A percentile compares a stretch with the other conserved stretches of the same genome.
Evolutionary conservation across 176 grass and related monocot genomes (phyloP).

Genomic region (Coix lacrymajobi): DNA sequence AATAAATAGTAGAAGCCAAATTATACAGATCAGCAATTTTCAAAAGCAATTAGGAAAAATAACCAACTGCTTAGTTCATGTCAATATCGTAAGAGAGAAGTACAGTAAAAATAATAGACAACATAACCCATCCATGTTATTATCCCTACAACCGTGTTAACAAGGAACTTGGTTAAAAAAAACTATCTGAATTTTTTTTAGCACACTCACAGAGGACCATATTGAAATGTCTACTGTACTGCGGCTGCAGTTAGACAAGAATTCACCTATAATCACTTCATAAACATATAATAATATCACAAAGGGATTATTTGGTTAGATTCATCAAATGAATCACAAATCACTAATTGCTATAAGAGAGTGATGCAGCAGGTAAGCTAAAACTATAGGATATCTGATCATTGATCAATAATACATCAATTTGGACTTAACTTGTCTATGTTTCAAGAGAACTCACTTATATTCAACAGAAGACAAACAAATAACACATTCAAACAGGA

Average conservation of each 20-base stretch:
- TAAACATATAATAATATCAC: neutral
- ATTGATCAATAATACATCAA: conserved; percentile 2
- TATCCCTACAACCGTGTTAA: neutral
- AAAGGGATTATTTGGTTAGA: neutral
- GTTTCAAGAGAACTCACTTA: neutral
- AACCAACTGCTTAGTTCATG: neutral
- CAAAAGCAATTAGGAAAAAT: neutral
- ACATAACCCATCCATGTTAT: neutral
- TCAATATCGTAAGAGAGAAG: neutral
- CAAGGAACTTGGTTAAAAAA: neutral
- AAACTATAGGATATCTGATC: neutral
- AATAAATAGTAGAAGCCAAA: neutral
- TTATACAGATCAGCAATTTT: neutral
- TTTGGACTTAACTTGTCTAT: neutral
- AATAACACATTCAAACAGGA: neutral
- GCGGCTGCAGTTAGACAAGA: neutral
- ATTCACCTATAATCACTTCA: neutral
- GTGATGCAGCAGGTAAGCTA: neutral
- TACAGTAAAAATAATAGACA: neutral
- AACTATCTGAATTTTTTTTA: neutral
- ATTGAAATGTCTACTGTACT: neutral
- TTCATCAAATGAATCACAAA: neutral
- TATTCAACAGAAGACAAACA: neutral
- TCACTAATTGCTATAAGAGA: neutral
- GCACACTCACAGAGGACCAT: neutral